phyloP scores from a whole-genome alignment of 768 basidiomycete species.

The Auricularia sp. region DNA sequence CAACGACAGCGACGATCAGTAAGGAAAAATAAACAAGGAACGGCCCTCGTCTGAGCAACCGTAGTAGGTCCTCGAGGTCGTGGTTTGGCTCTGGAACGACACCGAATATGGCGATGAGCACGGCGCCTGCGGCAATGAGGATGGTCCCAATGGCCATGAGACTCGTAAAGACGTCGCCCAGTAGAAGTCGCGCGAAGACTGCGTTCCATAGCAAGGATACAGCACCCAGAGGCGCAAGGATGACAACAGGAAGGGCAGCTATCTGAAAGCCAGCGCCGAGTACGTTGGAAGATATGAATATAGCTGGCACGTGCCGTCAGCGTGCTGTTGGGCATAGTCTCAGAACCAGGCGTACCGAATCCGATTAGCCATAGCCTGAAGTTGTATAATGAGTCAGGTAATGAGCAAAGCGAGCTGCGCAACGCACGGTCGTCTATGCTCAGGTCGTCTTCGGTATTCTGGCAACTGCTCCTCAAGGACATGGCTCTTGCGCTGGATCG shows the following conservation, averaged over 20 bases:
- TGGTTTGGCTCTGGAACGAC: constrained; percentile 84
- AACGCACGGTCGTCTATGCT: constrained; percentile 71
- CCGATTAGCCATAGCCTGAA: constrained; percentile 72
- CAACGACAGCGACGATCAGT: constrained; percentile 48
- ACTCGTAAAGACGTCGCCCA: constrained; percentile 77
- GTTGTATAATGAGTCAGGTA: constrained; percentile 20
- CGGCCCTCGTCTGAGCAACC: constrained; percentile 60
- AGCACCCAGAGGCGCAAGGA: constrained; percentile 87
- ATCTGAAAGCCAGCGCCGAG: constrained; percentile 87
- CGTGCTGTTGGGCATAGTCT: constrained; percentile 1
- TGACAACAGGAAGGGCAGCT: constrained; percentile 86
- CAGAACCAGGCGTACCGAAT: constrained; percentile 37
- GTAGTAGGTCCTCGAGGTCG: constrained; percentile 74
- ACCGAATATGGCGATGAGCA: constrained; percentile 84
- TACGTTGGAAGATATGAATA: constrained; percentile 84
- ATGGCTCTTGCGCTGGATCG: constrained; percentile 91
- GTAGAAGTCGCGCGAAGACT: constrained; percentile 73
- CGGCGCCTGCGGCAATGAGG: constrained; percentile 80
- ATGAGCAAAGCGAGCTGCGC: background rate
- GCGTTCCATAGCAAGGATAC: constrained; percentile 93
- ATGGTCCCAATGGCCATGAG: constrained; percentile 82
- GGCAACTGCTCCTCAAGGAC: constrained; percentile 70
- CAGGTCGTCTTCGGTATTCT: constrained; percentile 48
- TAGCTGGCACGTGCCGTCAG: constrained; percentile 24
- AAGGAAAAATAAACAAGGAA: constrained; percentile 79